Evolutionary conservation across 164 flowering plant species (phyloP).

Genomic region (grape (Vitis vinifera)): DNA sequence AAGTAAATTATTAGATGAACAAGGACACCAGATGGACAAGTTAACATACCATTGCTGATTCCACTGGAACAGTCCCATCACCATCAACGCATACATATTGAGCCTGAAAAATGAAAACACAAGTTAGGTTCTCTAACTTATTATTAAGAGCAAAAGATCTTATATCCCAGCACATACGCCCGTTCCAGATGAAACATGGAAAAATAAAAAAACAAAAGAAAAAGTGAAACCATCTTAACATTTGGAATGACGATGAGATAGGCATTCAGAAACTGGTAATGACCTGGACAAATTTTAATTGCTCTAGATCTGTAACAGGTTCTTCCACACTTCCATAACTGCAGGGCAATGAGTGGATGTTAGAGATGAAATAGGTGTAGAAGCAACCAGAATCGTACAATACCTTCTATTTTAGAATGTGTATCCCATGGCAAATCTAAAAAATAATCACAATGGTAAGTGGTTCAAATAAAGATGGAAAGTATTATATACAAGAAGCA

Average conservation of each 20-base stretch:
- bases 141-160: not conserved
- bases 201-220: not conserved
- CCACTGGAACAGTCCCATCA: conserved; percentile 98
- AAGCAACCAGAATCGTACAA: too few species aligned
- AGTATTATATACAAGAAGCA: conserved; percentile 10
- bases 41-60: conserved; percentile 83
- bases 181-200: not conserved
- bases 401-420: too few species aligned
- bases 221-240: not conserved
- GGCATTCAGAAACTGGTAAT: not conserved
- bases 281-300: conserved; percentile 56
- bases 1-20: too few species aligned
- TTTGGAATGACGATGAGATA: not conserved
- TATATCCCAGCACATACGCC: too few species aligned
- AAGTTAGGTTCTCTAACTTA: not conserved
- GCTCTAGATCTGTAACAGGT: conserved; percentile 63
- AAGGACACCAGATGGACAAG: not conserved
- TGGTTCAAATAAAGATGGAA: not conserved
- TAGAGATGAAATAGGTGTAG: not conserved
- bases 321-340: conserved; percentile 85
- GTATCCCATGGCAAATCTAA: not conserved
- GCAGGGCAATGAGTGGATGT: conserved; percentile 29
- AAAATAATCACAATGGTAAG: not conserved
- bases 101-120: conserved; percentile 49
- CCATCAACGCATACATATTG: conserved; percentile 81